Conservation (phyloP, 164 flowering plant genomes). For the Pachysandra terminalis region DNA sequence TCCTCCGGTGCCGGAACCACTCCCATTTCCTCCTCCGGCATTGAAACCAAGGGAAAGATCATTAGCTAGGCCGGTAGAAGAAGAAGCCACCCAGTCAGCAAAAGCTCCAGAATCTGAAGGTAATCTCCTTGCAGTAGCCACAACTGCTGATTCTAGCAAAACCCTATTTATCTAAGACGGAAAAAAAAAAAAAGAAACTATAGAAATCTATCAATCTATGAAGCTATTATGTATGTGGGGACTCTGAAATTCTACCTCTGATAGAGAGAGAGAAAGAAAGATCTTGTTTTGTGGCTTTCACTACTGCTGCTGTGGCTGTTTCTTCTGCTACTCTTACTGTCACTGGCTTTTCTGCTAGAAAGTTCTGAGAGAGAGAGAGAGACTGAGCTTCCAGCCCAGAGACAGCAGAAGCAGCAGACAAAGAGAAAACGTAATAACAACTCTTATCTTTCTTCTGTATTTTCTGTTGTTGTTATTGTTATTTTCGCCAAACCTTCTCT, state of each 20-base stretch:
- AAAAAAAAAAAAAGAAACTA: not conserved
- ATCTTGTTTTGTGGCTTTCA: not conserved
- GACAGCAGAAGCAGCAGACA: constrained; percentile 7
- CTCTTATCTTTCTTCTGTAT: constrained; percentile 10
- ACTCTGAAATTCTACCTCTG: constrained; percentile 18
- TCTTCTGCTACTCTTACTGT: constrained; percentile 19
- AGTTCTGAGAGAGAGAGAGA: constrained; percentile 10
- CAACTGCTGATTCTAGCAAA: constrained; percentile 35
- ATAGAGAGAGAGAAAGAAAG: constrained; percentile 3
- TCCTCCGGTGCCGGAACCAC: constrained; percentile 17
- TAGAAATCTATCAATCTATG: not conserved
- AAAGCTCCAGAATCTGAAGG: constrained; percentile 68
- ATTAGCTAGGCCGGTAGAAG: constrained; percentile 44
- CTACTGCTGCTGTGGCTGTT: constrained; percentile 5
- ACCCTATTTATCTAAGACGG: not conserved
- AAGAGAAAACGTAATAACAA: constrained; percentile 20
- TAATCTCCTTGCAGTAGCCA: constrained; percentile 74
- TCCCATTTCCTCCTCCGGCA: constrained; percentile 30
- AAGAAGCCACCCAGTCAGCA: constrained; percentile 77
- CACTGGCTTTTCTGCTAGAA: constrained; percentile 24
- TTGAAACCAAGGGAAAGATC: constrained; percentile 84
- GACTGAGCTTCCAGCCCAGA: constrained; percentile 10
- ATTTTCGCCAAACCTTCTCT: constrained; percentile 13
- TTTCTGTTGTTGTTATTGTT: constrained; percentile 3
- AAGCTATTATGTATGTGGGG: constrained; percentile 9